Evolutionary conservation across 1,284 basidiomycete genomes (phyloP).

Genomic region (Rugosomyces carneus): DNA sequence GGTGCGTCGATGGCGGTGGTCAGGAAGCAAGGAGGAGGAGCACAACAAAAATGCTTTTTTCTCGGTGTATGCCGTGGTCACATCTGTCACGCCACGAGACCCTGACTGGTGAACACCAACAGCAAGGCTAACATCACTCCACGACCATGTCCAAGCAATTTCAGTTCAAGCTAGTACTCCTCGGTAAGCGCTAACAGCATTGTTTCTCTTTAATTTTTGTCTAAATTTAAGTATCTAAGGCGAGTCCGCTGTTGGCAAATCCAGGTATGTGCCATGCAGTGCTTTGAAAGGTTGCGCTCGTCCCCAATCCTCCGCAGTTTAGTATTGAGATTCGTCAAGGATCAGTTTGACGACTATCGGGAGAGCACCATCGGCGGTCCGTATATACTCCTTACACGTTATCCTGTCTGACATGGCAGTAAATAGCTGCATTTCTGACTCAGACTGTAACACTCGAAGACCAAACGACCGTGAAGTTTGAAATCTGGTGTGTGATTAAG

Average conservation of each 20-base stretch:
- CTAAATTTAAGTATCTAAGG: constrained; percentile 39
- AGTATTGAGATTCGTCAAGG: constrained; percentile 92
- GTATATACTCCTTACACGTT: constrained; percentile 8
- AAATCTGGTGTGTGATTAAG: constrained; percentile 76
- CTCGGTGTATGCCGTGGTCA: constrained; percentile 17
- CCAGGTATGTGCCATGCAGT: constrained; percentile 49
- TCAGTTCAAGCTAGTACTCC: constrained; percentile 88
- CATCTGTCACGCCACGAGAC: constrained; percentile 8
- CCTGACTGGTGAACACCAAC: background rate
- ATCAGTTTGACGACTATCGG: constrained; percentile 97
- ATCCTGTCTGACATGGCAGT: constrained; percentile 16
- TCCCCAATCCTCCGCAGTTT: constrained; percentile 48
- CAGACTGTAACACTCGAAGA: constrained; percentile 92
- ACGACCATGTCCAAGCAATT: constrained; percentile 70
- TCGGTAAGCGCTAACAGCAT: constrained; percentile 49
- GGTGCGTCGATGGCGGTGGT: constrained; percentile 23
- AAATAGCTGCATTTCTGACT: constrained; percentile 87
- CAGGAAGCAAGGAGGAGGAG: constrained; percentile 18
- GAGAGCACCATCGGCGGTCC: constrained; percentile 84
- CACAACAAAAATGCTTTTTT: constrained; percentile 18
- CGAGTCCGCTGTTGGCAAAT: constrained; percentile 97
- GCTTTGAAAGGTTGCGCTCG: constrained; percentile 12
- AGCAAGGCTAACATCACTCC: constrained; percentile 13
- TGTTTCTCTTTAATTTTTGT: constrained; percentile 2
- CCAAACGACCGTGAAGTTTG: constrained; percentile 91